phyloP scores from a whole-genome alignment of 192 early-diverging fungal genomes.

The Coemansia sp. region DNA sequence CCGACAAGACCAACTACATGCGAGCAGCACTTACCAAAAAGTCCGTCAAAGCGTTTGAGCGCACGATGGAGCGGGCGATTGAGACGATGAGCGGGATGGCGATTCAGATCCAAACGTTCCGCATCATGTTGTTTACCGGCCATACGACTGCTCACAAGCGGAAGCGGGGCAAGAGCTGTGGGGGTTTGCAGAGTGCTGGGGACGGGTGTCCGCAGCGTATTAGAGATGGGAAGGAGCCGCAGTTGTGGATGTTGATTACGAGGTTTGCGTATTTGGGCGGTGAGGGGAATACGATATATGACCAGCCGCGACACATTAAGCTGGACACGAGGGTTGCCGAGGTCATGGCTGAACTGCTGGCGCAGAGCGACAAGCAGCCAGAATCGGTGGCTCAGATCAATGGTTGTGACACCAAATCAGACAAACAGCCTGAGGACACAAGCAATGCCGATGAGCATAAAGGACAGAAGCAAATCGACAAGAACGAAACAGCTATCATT shows the following conservation, averaged over 20 bases:
- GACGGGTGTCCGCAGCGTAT: conserved; percentile 15
- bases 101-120: conserved; percentile 20
- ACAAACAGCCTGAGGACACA: no score
- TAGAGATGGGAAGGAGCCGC: conserved; percentile 11
- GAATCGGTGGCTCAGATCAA: no score
- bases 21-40: conserved; percentile 25
- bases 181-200: background rate
- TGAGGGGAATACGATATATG: conserved; percentile 29
- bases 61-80: background rate
- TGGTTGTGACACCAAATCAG: no score
- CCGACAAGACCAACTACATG: conserved; percentile 43
- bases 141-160: background rate
- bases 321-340: conserved; percentile 8
- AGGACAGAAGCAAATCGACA: no score
- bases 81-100: conserved; percentile 9
- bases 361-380: background rate
- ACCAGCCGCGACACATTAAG: conserved; percentile 19
- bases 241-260: conserved; percentile 46
- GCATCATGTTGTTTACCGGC: background rate
- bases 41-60: conserved; percentile 11
- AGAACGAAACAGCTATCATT: no score
- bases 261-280: conserved; percentile 35
- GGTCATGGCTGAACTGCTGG: background rate
- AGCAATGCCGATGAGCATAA: no score
- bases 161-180: background rate